A percentile compares a stretch with the other conserved stretches of the same genome.
These are phyloP conservation scores for Cutaneotrichosporon sp. DNA, from an alignment of 1,284 basidiomycete species.

Conservation along the genomic window DNA sequence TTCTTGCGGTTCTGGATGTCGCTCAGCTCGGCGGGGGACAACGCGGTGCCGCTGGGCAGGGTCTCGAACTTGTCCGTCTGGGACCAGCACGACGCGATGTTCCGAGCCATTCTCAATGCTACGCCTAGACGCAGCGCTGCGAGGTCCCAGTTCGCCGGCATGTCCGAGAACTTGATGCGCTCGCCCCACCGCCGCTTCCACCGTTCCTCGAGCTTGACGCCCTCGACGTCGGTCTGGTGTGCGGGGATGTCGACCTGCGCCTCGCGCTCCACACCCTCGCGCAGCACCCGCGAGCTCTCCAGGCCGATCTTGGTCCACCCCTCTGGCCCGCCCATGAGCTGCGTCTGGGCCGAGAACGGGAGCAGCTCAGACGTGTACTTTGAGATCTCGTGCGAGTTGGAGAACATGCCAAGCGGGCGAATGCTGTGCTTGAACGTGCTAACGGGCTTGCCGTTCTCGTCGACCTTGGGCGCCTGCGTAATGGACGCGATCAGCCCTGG, in stretches of 20 bases:
- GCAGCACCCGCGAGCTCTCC: constrained; percentile 30
- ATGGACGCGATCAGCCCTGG: constrained; percentile 36
- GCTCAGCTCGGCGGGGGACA: constrained; percentile 30
- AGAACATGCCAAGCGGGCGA: constrained; percentile 46
- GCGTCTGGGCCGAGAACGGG: constrained; percentile 36
- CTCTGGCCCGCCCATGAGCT: constrained; percentile 34
- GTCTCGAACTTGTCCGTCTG: constrained; percentile 45
- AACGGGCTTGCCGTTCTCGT: background rate
- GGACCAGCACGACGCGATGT: constrained; percentile 37
- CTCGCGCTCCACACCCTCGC: constrained; percentile 31
- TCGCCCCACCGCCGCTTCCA: constrained; percentile 39
- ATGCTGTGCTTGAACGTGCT: constrained; percentile 26
- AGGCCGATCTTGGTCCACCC: constrained; percentile 36
- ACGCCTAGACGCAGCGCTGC: constrained; percentile 35
- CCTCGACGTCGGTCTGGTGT: constrained; percentile 19
- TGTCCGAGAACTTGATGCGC: constrained; percentile 34
- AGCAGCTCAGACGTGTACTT: constrained; percentile 32
- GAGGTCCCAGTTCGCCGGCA: constrained; percentile 34
- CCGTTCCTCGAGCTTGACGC: constrained; percentile 19
- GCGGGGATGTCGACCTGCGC: constrained; percentile 18
- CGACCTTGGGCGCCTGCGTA: background rate
- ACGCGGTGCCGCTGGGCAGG: constrained; percentile 11
- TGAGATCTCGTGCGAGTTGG: constrained; percentile 25
- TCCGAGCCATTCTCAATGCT: constrained; percentile 38
- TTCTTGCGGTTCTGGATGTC: constrained; percentile 31